Evolutionary conservation across 1,284 basidiomycete species (phyloP).

Genomic region (Moniliella sp.): DNA sequence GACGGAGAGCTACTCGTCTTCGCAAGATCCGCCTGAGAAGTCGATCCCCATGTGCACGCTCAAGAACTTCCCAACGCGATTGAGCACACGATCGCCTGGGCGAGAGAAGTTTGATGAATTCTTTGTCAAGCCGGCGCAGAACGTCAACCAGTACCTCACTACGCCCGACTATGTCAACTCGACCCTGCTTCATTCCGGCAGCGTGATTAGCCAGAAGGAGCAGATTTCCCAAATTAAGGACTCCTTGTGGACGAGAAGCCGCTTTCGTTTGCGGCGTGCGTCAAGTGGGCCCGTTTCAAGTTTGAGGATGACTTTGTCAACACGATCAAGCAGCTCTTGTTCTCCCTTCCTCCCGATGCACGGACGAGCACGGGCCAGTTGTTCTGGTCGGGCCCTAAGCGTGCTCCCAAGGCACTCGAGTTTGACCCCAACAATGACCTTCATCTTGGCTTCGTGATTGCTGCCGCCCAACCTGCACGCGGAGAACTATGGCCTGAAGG

Average conservation of each 20-base stretch:
- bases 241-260: constrained; percentile 82
- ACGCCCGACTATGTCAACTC: constrained; percentile 88
- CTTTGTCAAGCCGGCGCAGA: constrained; percentile 80
- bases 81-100: constrained; percentile 90
- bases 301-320: constrained; percentile 90
- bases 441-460: constrained; percentile 71
- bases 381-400: constrained; percentile 59
- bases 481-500: constrained; percentile 89
- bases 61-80: constrained; percentile 99
- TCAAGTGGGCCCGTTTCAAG: constrained; percentile 82
- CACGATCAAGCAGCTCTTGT: constrained; percentile 74
- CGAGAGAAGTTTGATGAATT: constrained; percentile 70
- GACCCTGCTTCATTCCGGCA: constrained; percentile 51
- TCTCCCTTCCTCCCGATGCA: constrained; percentile 81
- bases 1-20: constrained; percentile 92
- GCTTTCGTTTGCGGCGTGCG: constrained; percentile 85
- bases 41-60: constrained; percentile 92
- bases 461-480: constrained; percentile 86
- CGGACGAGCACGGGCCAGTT: constrained; percentile 70
- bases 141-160: constrained; percentile 86
- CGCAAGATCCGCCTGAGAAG: constrained; percentile 97
- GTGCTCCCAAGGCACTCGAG: constrained; percentile 73
- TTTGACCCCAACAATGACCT: constrained; percentile 66
- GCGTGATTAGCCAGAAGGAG: constrained; percentile 12
- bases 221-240: constrained; percentile 37